phyloP scores from a whole-genome alignment of 257 asterid species.

The Fraxinus excelsior region DNA sequence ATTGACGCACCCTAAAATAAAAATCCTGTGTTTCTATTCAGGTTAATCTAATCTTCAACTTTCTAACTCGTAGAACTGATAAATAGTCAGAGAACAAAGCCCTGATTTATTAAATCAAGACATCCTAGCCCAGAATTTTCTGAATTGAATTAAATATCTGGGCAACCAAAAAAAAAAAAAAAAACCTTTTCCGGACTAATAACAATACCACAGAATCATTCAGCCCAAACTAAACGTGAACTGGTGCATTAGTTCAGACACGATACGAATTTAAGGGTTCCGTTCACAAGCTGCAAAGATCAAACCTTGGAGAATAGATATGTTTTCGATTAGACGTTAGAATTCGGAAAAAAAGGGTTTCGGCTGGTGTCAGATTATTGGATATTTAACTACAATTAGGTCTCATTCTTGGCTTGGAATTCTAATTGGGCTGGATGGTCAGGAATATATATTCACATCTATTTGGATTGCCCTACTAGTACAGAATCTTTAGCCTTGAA shows the following conservation, averaged over 20 bases:
- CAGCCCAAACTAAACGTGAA: background rate
- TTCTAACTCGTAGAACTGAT: background rate
- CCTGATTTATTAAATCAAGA: slow-evolving; percentile 12
- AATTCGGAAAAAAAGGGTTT: background rate
- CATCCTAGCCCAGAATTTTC: background rate
- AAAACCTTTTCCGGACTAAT: background rate
- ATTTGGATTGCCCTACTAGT: too few species aligned
- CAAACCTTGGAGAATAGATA: background rate
- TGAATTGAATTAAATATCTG: background rate
- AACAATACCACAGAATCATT: background rate
- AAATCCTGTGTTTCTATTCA: background rate
- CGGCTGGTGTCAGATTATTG: background rate
- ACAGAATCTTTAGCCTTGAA: too few species aligned
- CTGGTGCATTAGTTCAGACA: background rate
- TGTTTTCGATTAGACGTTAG: background rate
- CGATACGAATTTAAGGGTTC: background rate
- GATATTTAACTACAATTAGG: too few species aligned
- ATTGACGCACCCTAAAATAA: slow-evolving; percentile 17
- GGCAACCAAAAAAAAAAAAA: too few species aligned
- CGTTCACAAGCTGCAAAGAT: too few species aligned
- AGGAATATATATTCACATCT: too few species aligned
- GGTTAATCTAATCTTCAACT: background rate
- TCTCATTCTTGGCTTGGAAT: background rate
- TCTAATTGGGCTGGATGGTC: background rate
- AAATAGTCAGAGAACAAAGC: slow-evolving; percentile 13